These are phyloP conservation scores for Candida neerlandica DNA, from an alignment of 1,139 yeast genomes.

Conservation along the genomic window DNA sequence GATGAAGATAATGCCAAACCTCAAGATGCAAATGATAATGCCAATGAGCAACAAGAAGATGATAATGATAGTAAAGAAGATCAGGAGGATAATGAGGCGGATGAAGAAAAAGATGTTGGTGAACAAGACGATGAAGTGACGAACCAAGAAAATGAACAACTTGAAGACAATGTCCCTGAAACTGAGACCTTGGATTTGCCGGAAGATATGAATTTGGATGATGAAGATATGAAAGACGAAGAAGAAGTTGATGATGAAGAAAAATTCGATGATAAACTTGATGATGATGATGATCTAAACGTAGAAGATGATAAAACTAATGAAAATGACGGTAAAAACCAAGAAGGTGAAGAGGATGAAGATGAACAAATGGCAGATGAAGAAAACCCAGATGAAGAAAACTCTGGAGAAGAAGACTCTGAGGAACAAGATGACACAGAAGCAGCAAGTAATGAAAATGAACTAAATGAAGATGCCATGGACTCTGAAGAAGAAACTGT, in stretches of 20 bases:
- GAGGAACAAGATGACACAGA: slow-evolving; percentile 25
- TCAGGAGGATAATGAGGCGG: slow-evolving; percentile 45
- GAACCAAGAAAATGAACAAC: slow-evolving; percentile 69
- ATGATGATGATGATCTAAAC: slow-evolving; percentile 24
- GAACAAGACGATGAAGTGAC: slow-evolving; percentile 79
- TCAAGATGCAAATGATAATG: slow-evolving; percentile 31
- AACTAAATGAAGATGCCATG: slow-evolving; percentile 31
- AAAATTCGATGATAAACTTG: slow-evolving; percentile 31
- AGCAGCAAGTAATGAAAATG: slow-evolving; percentile 23
- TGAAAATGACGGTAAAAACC: slow-evolving; percentile 18
- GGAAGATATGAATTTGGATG: slow-evolving; percentile 82
- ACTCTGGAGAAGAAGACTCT: slow-evolving; percentile 23
- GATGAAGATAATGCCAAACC: slow-evolving; percentile 29
- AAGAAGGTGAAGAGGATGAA: slow-evolving; percentile 24
- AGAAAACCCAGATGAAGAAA: slow-evolving; percentile 21
- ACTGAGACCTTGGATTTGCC: slow-evolving; percentile 81
- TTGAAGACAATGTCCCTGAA: slow-evolving; percentile 76
- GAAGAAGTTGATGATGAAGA: slow-evolving; percentile 39
- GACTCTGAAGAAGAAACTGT: slow-evolving; percentile 26
- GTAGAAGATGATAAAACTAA: slow-evolving; percentile 22
- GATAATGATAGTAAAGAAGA: slow-evolving; percentile 31
- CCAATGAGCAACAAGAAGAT: slow-evolving; percentile 27
- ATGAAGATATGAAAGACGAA: slow-evolving; percentile 49
- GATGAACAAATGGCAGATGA: slow-evolving; percentile 15
- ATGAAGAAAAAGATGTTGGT: slow-evolving; percentile 67